phyloP scores from a whole-genome alignment of 2,329 filamentous ascomycete genomes.

The Fusarium subglutinans region DNA sequence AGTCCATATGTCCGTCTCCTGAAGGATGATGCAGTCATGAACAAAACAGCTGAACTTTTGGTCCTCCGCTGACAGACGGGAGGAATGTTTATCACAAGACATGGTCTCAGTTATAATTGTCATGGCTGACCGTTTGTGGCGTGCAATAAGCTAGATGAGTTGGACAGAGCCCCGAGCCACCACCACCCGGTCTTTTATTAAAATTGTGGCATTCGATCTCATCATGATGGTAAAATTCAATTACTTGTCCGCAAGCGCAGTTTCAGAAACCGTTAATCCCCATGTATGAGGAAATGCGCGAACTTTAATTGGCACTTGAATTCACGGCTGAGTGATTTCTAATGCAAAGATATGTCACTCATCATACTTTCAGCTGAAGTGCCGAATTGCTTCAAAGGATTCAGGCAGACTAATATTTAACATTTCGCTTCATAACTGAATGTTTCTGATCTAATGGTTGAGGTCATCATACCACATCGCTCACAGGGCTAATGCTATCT shows the following conservation, averaged over 20 bases:
- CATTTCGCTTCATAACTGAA: too few species aligned
- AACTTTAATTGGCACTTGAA: slow-evolving; percentile 1
- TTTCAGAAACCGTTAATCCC: slow-evolving; percentile 30
- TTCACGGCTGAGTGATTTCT: not conserved
- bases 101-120: slow-evolving; percentile 4
- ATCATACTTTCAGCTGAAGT: not conserved
- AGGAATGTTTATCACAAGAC: slow-evolving; percentile 26
- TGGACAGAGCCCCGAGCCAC: slow-evolving; percentile 25
- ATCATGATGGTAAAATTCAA: slow-evolving; percentile 22
- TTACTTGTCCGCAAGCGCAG: slow-evolving; percentile 20
- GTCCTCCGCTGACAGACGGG: slow-evolving; percentile 6
- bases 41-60: not conserved
- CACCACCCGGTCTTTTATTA: slow-evolving; percentile 5
- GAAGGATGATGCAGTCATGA: slow-evolving; percentile 27
- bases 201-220: slow-evolving; percentile 18
- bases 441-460: not conserved
- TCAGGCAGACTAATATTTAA: not conserved
- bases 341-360: not conserved
- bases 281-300: not conserved
- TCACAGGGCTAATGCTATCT: not conserved
- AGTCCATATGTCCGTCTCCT: not conserved
- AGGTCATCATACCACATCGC: not conserved
- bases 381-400: not conserved
- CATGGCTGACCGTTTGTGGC: slow-evolving; percentile 29
- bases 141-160: slow-evolving; percentile 16